phyloP scores from a whole-genome alignment of 768 basidiomycete genomes.

The Leccinum subtestaceum region DNA sequence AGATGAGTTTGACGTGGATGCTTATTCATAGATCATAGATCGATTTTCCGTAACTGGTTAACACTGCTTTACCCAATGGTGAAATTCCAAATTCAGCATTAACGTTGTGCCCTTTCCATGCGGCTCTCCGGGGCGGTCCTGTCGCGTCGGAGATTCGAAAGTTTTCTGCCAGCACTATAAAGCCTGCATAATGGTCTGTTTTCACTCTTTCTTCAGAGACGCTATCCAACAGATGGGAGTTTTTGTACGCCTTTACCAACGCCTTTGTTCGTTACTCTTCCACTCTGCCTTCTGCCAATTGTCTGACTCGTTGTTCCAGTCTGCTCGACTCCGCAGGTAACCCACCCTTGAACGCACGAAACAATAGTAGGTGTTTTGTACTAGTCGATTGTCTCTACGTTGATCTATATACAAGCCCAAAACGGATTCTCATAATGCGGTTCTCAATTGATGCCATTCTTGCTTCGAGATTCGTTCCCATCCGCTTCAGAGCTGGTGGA shows the following conservation, averaged over 20 bases:
- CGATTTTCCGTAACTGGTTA: slow-evolving; percentile 4
- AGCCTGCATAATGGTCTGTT: not conserved
- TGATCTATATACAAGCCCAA: slow-evolving; percentile 12
- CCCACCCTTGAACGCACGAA: slow-evolving; percentile 28
- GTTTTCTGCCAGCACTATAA: slow-evolving; percentile 17
- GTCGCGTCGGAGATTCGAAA: slow-evolving; percentile 29
- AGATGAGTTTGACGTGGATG: not conserved
- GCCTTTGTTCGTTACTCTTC: slow-evolving; percentile 23
- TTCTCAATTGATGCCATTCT: slow-evolving; percentile 20
- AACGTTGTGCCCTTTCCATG: slow-evolving; percentile 1
- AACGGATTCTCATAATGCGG: slow-evolving; percentile 21
- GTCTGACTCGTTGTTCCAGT: slow-evolving; percentile 18
- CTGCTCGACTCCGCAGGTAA: slow-evolving; percentile 28
- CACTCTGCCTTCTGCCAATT: not conserved
- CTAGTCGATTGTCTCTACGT: not conserved
- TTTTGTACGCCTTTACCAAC: slow-evolving; percentile 29
- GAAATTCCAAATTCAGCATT: slow-evolving; percentile 14
- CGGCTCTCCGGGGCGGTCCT: slow-evolving; percentile 15
- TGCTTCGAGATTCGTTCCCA: slow-evolving; percentile 21
- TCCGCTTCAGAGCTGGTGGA: slow-evolving; percentile 17
- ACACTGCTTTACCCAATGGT: slow-evolving; percentile 20
- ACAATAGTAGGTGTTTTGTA: slow-evolving; percentile 13
- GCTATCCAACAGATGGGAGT: slow-evolving; percentile 35
- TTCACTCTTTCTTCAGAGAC: slow-evolving; percentile 14
- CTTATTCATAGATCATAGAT: not conserved